Evolutionary conservation across 352 stramenopile species (phyloP), one percentile per base, ranked within the genome.

Genomic region (Globisporangium parvum): DNA sequence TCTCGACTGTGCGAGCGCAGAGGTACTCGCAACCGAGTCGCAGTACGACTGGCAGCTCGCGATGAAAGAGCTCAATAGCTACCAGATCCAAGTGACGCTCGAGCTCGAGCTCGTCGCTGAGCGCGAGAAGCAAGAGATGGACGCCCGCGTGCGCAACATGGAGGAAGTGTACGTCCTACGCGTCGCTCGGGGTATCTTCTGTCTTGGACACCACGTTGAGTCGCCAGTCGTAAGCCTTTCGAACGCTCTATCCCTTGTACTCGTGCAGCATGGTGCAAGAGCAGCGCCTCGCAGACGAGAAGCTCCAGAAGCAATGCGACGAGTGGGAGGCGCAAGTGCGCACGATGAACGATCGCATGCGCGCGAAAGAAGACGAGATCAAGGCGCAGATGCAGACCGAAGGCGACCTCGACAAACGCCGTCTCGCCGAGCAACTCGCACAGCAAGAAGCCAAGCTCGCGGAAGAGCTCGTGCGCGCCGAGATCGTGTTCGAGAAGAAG

Each of bases 61-160:
- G 1, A 86, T 90, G 70, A 85, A 86, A 51, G 87, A 96, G 59
- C 64, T 95, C 1, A 93, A 95, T 57, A 78, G 69, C 44, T 77
- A 67, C 20, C 80, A 95, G 51, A 71, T 91, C 35, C 73, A 80
- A 57, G 67, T 64, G 0, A 81, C 77, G 10, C 54, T 85, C 11
- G 79, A 88, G 28, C 62, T 81, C 12, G 76, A 86, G 57, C 70
- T 55, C 3, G 62, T 81, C 20, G 80, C 76, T 6, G 76, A 85
- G 60, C 75, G 76, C 26, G 82, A 92, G 37, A 89, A 89, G 23
- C 67, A 70, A 17, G 85, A 92, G 55, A 95, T 91, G 79, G 83
- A 95, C 47, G 54, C 55, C 2, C 60, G 69, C 6, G 80, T 90
- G 57, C 80, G 77, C 48, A 74, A 78, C 45, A 92, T 91, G 82